Percentiles rank a stretch among this genome's conserved stretches.
These are phyloP conservation scores for Dimocarpus longan DNA, from an alignment of 345 rosid species.

Conservation along the genomic window DNA sequence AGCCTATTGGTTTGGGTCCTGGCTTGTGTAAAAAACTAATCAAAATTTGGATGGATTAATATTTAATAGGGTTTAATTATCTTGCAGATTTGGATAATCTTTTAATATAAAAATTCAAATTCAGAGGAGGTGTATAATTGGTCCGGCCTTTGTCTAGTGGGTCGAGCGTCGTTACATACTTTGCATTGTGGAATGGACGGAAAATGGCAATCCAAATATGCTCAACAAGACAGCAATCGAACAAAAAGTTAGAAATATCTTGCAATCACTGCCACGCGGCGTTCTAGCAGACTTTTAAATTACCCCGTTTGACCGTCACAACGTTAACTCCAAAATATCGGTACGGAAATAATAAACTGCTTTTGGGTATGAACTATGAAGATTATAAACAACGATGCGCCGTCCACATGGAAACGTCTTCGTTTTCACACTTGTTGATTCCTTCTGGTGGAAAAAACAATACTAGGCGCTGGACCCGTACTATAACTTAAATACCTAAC, in stretches of 20 bases:
- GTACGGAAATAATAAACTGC: neutral
- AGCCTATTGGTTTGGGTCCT: no score
- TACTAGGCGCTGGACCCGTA: no score
- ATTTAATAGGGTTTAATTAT: no score
- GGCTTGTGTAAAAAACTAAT: no score
- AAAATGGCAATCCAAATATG: neutral
- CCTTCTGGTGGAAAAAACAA: no score
- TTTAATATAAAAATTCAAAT: no score
- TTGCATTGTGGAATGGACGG: neutral
- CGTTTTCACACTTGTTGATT: neutral
- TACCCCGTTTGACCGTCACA: neutral
- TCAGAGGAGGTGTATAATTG: neutral
- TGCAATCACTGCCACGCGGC: neutral
- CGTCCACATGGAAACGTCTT: slow-evolving; percentile 2
- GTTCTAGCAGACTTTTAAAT: neutral
- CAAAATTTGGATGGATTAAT: no score
- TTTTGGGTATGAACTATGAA: no score
- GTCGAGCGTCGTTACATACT: neutral
- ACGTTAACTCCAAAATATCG: neutral
- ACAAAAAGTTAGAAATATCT: neutral
- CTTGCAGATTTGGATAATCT: no score
- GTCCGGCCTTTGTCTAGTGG: neutral
- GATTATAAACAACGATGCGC: neutral
- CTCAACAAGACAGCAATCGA: neutral
- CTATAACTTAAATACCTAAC: no score